Percentiles rank a stretch among this genome's conserved stretches.
Evolutionary conservation across 306 rosid genomes (phyloP).

Genomic region (Biancaea sappan): DNA sequence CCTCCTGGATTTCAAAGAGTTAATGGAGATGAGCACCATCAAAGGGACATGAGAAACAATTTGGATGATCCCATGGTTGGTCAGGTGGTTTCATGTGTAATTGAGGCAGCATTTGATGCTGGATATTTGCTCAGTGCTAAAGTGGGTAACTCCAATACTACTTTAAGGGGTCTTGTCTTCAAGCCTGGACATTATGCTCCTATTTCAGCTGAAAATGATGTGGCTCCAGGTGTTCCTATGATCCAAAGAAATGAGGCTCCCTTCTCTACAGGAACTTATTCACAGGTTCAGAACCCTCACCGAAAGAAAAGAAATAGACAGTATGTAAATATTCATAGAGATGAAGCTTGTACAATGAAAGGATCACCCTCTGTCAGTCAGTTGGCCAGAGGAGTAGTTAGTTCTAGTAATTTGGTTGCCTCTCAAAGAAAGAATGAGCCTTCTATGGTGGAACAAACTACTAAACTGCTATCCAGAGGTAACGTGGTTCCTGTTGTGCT

Average conservation of each 20-base stretch:
- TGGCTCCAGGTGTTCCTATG: slow-evolving; percentile 85
- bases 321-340: slow-evolving; percentile 37
- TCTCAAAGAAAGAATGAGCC: slow-evolving; percentile 44
- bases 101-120: slow-evolving; percentile 91
- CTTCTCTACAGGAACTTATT: slow-evolving; percentile 41
- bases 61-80: slow-evolving; percentile 62
- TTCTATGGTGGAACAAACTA: slow-evolving; percentile 40
- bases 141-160: slow-evolving; percentile 70
- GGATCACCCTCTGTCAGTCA: slow-evolving; percentile 48
- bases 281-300: slow-evolving; percentile 50
- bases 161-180: slow-evolving; percentile 84
- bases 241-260: slow-evolving; percentile 65
- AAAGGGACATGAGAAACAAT: slow-evolving; percentile 44
- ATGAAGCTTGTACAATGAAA: slow-evolving; percentile 36
- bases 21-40: slow-evolving; percentile 59
- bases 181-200: slow-evolving; percentile 83
- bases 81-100: slow-evolving; percentile 71
- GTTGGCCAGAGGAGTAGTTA: slow-evolving; percentile 44
- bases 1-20: slow-evolving; percentile 60
- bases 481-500: slow-evolving; percentile 60
- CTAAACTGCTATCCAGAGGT: slow-evolving; percentile 46
- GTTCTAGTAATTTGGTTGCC: slow-evolving; percentile 42
- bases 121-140: slow-evolving; percentile 86
- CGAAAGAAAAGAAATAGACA: slow-evolving; percentile 54
- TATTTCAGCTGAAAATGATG: slow-evolving; percentile 74